Base-by-base conservation (phyloP, 208 protist genomes). In the Trypanosomatidae sp. region DNA sequence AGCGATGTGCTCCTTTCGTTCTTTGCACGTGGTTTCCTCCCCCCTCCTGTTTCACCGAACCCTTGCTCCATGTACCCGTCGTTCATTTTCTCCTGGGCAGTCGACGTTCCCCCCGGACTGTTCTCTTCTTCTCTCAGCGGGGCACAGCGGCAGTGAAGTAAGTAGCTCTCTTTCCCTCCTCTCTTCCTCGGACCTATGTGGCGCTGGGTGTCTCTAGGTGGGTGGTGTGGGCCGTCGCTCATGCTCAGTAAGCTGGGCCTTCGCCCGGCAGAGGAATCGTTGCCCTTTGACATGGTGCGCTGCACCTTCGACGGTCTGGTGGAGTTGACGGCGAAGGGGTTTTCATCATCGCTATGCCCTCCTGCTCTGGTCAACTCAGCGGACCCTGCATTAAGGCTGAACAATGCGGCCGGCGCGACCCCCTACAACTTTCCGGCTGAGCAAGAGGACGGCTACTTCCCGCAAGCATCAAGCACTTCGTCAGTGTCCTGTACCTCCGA, bases 231-330 rank as follows among this genome's bases (percentile, higher is more conserved):
- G 3, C 90, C 89, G 13, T 82, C 87, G 19, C 82, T 94, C 6
- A 90, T 95, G 83, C 84, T 97, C 10, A 74, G 78, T 47, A 95
- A 97, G 69, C 71, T 97, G 3, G 87, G 84, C 1, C 41, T 95
- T 36, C 83, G 76, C 3, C 71, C 76, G 0, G 44, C 77, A 0
- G 66, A 84, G 13, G 88, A 92, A 44, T 60, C 71, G 3, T 53
- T 92, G 33, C 92, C 92, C 0, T 97, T 97, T 71, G 92, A 97
- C 65, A 79, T 86, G 76, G 90, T 89, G 1, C 90, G 88, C 68
- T 94, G 87, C 77, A 93, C 90, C 50, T 89, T 95, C 50, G 90
- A 94, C 74, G 92, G 87, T 30, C n/a, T 97, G 10, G 73, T 91
- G 30, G 69, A 95, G 46, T 79, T 95, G 56, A 91, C 82, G 0